Evolutionary conservation across 805 yeast genomes (phyloP).

Genomic region (Jamesozyma hellenica): DNA sequence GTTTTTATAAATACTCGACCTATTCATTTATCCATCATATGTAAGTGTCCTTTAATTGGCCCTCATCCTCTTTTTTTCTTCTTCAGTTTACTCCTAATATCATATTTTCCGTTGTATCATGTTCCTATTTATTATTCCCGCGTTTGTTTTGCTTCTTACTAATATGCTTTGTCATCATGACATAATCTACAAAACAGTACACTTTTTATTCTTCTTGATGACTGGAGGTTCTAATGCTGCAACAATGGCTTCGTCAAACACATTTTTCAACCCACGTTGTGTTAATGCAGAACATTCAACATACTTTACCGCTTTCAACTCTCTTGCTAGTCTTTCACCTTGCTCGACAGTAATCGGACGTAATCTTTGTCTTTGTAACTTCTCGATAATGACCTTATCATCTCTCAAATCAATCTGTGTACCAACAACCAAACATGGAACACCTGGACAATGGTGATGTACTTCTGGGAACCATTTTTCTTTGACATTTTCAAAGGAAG

Average conservation of each 20-base stretch:
- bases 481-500: conserved; percentile 92
- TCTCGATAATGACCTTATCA: conserved; percentile 82
- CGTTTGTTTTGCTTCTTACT: neutral
- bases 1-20: too few species aligned
- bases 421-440: conserved; percentile 93
- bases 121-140: too few species aligned
- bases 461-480: conserved; percentile 99
- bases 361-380: conserved; percentile 82
- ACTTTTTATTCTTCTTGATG: conserved; percentile 63
- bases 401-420: conserved; percentile 93
- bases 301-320: conserved; percentile 88
- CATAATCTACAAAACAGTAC: conserved; percentile 57
- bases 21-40: too few species aligned
- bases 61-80: neutral
- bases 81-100: neutral
- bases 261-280: conserved; percentile 92
- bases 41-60: neutral
- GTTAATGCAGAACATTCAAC: conserved; percentile 97
- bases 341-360: conserved; percentile 57
- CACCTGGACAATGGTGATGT: conserved; percentile 97
- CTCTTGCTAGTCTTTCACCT: conserved; percentile 90
- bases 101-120: neutral
- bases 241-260: conserved; percentile 97
- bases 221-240: conserved; percentile 97
- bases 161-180: neutral